phyloP scores from a whole-genome alignment of 441 rosid genomes.

The Erodium trifolium region DNA sequence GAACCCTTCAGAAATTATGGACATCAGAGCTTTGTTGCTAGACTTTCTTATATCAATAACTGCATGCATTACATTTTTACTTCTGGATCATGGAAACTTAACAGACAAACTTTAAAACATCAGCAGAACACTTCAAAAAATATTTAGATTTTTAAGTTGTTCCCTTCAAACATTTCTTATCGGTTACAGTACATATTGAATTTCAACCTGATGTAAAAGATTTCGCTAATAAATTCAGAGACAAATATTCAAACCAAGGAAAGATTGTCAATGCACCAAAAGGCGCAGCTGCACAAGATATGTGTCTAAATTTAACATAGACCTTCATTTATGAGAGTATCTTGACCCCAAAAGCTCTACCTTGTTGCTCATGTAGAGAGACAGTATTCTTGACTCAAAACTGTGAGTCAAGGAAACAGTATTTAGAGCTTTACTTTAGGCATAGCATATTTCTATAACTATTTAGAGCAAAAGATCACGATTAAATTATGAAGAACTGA shows the following conservation, averaged over 20 bases:
- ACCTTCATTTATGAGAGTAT: background rate
- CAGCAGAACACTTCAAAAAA: background rate
- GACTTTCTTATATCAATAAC: background rate
- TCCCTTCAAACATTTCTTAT: background rate
- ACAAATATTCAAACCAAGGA: background rate
- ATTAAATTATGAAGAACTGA: background rate
- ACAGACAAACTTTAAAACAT: background rate
- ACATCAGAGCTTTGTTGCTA: background rate
- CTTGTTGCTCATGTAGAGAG: too few species aligned
- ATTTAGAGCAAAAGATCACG: background rate
- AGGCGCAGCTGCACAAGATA: background rate
- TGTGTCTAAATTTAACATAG: background rate
- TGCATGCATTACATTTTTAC: background rate
- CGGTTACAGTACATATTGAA: background rate
- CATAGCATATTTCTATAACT: too few species aligned
- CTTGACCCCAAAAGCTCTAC: too few species aligned
- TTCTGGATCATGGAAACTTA: background rate
- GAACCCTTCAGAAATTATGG: conserved; percentile 42
- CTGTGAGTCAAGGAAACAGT: too few species aligned
- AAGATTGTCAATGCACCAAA: background rate
- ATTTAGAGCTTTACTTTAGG: too few species aligned
- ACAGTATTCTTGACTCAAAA: too few species aligned
- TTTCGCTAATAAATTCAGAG: background rate
- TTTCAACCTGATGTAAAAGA: background rate
- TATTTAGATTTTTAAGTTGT: background rate